Evolutionary conservation across 352 stramenopile genomes (phyloP).

Genomic region (Phytophthora pinifolia): DNA sequence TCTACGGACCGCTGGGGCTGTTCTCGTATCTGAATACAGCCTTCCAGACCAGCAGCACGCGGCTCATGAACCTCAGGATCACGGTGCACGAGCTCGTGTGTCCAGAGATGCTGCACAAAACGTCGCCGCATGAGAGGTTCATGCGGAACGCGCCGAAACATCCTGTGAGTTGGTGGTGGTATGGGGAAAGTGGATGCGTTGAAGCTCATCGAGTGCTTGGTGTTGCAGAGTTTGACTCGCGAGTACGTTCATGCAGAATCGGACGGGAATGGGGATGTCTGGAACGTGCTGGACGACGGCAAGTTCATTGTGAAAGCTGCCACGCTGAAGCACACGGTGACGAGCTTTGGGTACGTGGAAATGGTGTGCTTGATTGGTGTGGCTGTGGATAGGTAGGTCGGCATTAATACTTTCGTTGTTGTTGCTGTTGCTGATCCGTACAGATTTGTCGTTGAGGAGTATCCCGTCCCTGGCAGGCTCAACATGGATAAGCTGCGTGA

Average conservation of each 20-base stretch:
- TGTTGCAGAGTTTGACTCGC: conserved; percentile 43
- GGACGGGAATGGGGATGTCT: conserved; percentile 59
- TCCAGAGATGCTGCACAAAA: conserved; percentile 43
- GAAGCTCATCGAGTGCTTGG: conserved; percentile 2
- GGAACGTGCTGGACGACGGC: conserved; percentile 74
- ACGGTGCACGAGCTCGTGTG: conserved; percentile 79
- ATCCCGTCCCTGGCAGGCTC: conserved; percentile 81
- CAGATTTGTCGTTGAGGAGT: conserved; percentile 83
- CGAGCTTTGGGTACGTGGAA: conserved; percentile 66
- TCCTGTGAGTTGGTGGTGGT: conserved; percentile 35
- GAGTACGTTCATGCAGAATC: conserved; percentile 58
- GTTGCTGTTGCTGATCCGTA: background rate
- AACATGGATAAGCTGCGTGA: conserved; percentile 73
- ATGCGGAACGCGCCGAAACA: conserved; percentile 60
- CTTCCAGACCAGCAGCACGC: conserved; percentile 61
- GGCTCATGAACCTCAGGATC: conserved; percentile 68
- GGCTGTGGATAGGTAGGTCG: too few species aligned
- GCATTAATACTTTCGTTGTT: background rate
- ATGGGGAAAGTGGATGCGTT: background rate
- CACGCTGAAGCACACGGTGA: conserved; percentile 76
- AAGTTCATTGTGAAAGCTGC: conserved; percentile 62
- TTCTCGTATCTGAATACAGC: conserved; percentile 79
- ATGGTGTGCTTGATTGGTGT: too few species aligned
- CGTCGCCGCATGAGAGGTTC: conserved; percentile 59
- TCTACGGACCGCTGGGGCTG: conserved; percentile 79